phyloP scores from a whole-genome alignment of 1,284 basidiomycete species.

The Flammula alnicola region DNA sequence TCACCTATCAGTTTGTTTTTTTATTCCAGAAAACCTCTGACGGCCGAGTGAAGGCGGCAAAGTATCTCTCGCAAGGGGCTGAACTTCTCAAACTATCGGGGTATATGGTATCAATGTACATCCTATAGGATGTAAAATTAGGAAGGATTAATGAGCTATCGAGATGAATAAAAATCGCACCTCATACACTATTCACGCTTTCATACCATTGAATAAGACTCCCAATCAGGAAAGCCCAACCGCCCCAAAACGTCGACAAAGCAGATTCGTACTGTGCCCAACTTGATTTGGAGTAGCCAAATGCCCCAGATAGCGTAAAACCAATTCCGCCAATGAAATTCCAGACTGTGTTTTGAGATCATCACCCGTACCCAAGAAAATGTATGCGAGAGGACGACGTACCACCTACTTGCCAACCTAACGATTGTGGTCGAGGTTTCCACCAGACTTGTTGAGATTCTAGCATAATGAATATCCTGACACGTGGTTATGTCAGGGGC shows the following conservation, averaged over 20 bases:
- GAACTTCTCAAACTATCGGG: no score
- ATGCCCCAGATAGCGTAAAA: constrained; percentile 58
- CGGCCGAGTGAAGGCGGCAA: no score
- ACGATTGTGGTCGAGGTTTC: constrained; percentile 36
- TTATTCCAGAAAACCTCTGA: no score
- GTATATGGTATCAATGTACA: no score
- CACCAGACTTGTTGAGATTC: constrained; percentile 63
- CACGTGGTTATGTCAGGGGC: not conserved
- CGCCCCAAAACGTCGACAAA: constrained; percentile 62
- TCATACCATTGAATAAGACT: constrained; percentile 58
- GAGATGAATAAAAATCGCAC: no score
- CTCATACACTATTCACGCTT: constrained; percentile 33
- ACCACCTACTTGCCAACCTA: constrained; percentile 60
- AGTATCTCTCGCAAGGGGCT: no score
- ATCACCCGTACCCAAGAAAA: not conserved
- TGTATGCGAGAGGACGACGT: constrained; percentile 23
- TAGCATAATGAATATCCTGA: constrained; percentile 53
- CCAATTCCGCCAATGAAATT: constrained; percentile 60
- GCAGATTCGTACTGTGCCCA: constrained; percentile 54
- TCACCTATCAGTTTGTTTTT: no score
- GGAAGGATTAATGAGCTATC: no score
- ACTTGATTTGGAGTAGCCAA: constrained; percentile 47
- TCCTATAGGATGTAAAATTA: no score
- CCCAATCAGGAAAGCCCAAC: constrained; percentile 65
- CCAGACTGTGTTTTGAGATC: constrained; percentile 41